Evolutionary conservation across 768 basidiomycete species (phyloP).

Genomic region (Naematelia encephala): DNA sequence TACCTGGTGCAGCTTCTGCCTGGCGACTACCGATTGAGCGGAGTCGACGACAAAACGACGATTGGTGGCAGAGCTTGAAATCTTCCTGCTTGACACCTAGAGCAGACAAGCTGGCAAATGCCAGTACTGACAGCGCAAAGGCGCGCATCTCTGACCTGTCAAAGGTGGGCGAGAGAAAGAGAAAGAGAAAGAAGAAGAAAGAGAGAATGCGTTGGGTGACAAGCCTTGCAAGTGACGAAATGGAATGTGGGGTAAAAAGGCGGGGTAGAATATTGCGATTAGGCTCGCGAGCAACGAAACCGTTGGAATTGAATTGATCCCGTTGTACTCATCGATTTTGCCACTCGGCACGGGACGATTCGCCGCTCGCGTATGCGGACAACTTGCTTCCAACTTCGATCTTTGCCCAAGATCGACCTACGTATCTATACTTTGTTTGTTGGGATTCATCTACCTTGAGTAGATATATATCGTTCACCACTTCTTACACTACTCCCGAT

Average conservation of each 20-base stretch:
- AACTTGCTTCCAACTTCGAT: no score
- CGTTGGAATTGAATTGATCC: no score
- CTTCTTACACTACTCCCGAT: constrained; percentile 2
- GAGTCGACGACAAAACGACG: constrained; percentile 90
- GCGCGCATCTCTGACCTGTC: neutral
- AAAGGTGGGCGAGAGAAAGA: neutral
- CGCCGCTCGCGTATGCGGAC: no score
- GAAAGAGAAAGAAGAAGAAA: neutral
- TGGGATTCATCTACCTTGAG: no score
- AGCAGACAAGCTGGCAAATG: neutral
- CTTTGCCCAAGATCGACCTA: no score
- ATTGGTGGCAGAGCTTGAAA: constrained; percentile 92
- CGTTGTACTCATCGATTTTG: no score
- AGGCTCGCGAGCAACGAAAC: no score
- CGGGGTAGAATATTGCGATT: neutral
- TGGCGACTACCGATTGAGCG: constrained; percentile 77
- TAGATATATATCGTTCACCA: no score
- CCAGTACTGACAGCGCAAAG: neutral
- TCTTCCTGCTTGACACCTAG: constrained; percentile 60
- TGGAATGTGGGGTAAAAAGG: constrained; percentile 9
- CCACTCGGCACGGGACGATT: no score
- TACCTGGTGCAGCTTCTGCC: constrained; percentile 53
- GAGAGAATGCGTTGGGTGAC: neutral
- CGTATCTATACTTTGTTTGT: no score
- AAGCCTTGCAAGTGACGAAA: neutral